A percentile compares a stretch with the other conserved stretches of the same genome.
Conservation (phyloP, 495 filamentous ascomycete genomes). For the Penicillium silybi region DNA sequence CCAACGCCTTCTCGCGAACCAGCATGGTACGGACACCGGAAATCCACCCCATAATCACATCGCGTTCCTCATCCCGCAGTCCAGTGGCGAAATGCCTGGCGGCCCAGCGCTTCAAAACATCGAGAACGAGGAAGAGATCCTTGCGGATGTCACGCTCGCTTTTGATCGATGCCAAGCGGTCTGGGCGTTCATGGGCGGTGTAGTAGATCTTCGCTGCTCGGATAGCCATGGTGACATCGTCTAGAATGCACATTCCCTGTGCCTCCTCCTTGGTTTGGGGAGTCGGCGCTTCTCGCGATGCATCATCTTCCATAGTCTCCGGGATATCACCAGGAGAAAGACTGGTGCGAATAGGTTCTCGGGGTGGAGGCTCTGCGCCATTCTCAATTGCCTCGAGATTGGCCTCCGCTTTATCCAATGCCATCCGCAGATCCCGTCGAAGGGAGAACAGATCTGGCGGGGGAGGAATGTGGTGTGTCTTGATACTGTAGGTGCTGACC, state of each 20-base stretch:
- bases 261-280: constrained; percentile 73
- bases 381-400: constrained; percentile 52
- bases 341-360: constrained; percentile 30
- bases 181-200: constrained; percentile 76
- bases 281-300: constrained; percentile 25
- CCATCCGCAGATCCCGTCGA: constrained; percentile 65
- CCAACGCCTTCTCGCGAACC: constrained; percentile 66
- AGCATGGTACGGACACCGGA: constrained; percentile 69
- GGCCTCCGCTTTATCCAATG: constrained; percentile 65
- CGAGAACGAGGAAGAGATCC: constrained; percentile 80
- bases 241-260: constrained; percentile 85
- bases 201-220: constrained; percentile 94
- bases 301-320: constrained; percentile 32
- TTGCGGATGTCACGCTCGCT: constrained; percentile 75
- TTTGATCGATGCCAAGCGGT: constrained; percentile 78
- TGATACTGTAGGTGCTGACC: constrained; percentile 90
- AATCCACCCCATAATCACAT: constrained; percentile 73
- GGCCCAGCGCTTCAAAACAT: constrained; percentile 87
- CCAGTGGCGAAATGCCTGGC: constrained; percentile 83
- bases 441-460: constrained; percentile 78
- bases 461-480: constrained; percentile 78
- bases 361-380: constrained; percentile 28
- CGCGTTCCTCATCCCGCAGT: constrained; percentile 67
- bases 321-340: constrained; percentile 31
- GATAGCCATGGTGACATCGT: constrained; percentile 89